Evolutionary conservation across 176 grass and related monocot species (phyloP), one percentile per base, ranked within the genome.

Genomic region (Juncus inflexus): DNA sequence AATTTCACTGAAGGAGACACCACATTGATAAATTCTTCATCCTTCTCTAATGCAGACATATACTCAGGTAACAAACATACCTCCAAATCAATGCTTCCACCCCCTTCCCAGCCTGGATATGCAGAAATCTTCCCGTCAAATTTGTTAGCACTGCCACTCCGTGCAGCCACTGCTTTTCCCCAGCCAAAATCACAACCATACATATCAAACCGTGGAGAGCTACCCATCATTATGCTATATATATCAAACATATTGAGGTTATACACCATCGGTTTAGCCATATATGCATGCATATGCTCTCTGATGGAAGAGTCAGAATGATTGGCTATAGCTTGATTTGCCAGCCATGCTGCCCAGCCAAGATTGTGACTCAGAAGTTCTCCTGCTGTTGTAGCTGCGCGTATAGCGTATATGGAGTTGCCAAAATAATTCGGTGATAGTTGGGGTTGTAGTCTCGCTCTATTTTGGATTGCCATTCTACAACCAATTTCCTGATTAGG

Each of bases 131-230:
- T 28, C 19, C 19, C 19, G 19, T 28, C 19, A 28, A 28, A 28
- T 28, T 28, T 28, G 19, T 72, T 79, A 10, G 47, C 79, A 9
- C 14, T 2, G 3, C 84, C 84, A 5, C 84, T 86, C 3, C 84
- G 67, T 0, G 74, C 54, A 0, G 69, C 70, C 11, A 82, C 12
- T 66, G 83, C 74, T 58, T 5, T 70, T 19, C 83, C 83, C 83
- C 79, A 78, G 2, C 75, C 79, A 51, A 82, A 86, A 37, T 86
- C 79, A 42, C 81, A 82, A 0, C 70, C 79, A 10, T 69, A 69
- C 15, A 78, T 39, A 15, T 78, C 12, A 53, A 87, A 87, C 65
- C 80, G 38, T 13, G 84, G 76, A 39, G 84, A 87, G 55, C 72
- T 79, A 1, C 66, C 80, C 0, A 77, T 76, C 0, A 67, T 12